Conservation (phyloP, 129 eudicot species). For the Tagetes erecta region DNA sequence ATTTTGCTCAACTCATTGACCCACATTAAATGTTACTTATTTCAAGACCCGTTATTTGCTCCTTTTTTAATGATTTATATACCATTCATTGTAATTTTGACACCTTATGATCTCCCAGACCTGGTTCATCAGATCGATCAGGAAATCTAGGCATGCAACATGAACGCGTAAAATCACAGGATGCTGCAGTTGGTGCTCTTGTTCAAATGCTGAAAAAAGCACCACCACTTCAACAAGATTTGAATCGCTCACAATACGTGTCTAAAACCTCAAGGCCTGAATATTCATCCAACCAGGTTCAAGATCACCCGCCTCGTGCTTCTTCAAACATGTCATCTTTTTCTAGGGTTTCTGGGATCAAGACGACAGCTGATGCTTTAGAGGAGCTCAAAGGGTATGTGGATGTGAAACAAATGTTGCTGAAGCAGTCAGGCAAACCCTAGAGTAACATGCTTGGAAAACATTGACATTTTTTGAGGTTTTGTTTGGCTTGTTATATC, state of each 20-base stretch:
- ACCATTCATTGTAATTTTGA: constrained; percentile 9
- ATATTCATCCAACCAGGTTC: constrained; percentile 21
- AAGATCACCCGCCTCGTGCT: constrained; percentile 24
- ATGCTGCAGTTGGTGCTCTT: constrained; percentile 86
- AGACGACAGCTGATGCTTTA: constrained; percentile 78
- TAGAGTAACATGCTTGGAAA: constrained; percentile 4
- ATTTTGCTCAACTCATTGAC: not conserved
- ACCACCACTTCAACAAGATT: constrained; percentile 70
- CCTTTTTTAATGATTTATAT: not conserved
- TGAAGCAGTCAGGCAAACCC: constrained; percentile 46
- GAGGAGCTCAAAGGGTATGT: constrained; percentile 76
- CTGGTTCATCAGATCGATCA: constrained; percentile 58
- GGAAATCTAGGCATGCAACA: constrained; percentile 36
- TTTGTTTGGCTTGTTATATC: constrained; percentile 23
- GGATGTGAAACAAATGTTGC: constrained; percentile 60
- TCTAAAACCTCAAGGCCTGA: constrained; percentile 35
- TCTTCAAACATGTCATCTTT: constrained; percentile 34
- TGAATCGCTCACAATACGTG: constrained; percentile 32
- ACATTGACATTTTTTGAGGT: constrained; percentile 2
- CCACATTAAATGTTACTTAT: not conserved
- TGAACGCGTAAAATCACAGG: constrained; percentile 63
- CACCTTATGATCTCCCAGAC: constrained; percentile 39
- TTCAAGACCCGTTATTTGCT: not conserved
- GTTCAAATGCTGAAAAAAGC: constrained; percentile 82
- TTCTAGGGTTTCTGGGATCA: constrained; percentile 44